Evolutionary conservation across 345 rosid genomes (phyloP), one percentile per base, ranked within the genome.

Genomic region (Gossypioides kirkii): DNA sequence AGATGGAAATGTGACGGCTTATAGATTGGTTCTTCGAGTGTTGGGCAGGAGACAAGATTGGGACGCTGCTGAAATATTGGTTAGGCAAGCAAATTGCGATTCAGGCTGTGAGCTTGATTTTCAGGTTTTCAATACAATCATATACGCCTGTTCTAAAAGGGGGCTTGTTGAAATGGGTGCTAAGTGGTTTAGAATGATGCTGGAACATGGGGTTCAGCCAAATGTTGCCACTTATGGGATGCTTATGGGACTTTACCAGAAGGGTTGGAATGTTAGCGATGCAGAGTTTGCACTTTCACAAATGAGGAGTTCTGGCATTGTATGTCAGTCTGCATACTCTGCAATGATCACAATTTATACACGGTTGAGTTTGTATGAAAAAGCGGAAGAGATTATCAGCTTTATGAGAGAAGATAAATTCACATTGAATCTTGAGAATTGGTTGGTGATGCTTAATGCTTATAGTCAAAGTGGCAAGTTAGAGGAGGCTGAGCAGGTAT

Each of bases 341-440:
- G 83, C 97, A 0, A 91, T 94, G 94, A 90, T 91, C 73, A 91
- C 93, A 0, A 89, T 94, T 54, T 94, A 88, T 72, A 90, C 93
- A 7, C 97, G 96, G 62, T 79, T 90, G 76, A 84, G 86, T 69
- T 79, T 89, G 73, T 81, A 86, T 47, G 91, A 80, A 23, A 91
- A 91, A 77, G 97, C 98, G 13, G 97, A 90, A 76, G 74, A 82
- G 71, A 82, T 94, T 60, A 89, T 94, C 74, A 70, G 76, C 26
- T 80, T 87, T 53, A 81, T 90, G 87, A 78, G 81, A 73, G 80
- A 85, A 70, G 94, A 94, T 77, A 45, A 80, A 67, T 82, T 91
- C 73, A 77, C 66, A 43, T 62, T 82, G 74, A 88, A 89, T 58
- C 59, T 85, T 72, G 93, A 90, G 82, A 91, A 90, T 80, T 94